These are phyloP conservation scores for Pichia sp. DNA, from an alignment of 1,139 yeast genomes.

Conservation along the genomic window DNA sequence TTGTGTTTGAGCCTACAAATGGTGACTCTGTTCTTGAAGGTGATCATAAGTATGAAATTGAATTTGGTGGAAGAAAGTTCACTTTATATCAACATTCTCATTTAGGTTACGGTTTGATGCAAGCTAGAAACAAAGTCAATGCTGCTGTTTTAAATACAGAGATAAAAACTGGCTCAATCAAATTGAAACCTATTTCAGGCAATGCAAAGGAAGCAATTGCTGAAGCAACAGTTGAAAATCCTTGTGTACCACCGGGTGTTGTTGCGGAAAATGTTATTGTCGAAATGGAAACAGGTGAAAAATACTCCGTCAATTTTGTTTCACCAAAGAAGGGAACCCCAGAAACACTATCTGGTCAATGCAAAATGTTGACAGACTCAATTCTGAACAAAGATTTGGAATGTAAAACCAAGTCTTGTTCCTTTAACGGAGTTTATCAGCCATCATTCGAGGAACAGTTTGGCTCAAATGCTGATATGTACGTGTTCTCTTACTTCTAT, in stretches of 20 bases:
- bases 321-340: constrained; percentile 48
- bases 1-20: constrained; percentile 83
- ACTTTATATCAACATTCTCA: constrained; percentile 91
- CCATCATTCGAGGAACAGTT: constrained; percentile 80
- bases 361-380: constrained; percentile 76
- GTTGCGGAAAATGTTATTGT: constrained; percentile 47
- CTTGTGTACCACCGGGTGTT: constrained; percentile 81
- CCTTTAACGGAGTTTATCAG: constrained; percentile 95
- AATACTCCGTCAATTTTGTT: constrained; percentile 59
- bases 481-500: constrained; percentile 86
- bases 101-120: constrained; percentile 90
- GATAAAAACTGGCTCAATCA: constrained; percentile 28
- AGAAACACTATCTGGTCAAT: constrained; percentile 53
- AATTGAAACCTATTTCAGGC: constrained; percentile 19
- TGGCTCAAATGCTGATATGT: constrained; percentile 64
- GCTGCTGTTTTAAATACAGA: constrained; percentile 47
- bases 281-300: constrained; percentile 38
- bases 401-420: constrained; percentile 75
- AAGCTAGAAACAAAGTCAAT: constrained; percentile 83
- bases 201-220: constrained; percentile 36
- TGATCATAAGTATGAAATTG: constrained; percentile 75
- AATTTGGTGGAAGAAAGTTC: constrained; percentile 76
- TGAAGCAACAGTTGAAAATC: constrained; percentile 51
- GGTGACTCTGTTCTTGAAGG: constrained; percentile 69
- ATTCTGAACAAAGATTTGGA: constrained; percentile 75